Conservation (phyloP, 371 early-diverging fungal genomes). For the Sporodiniella umbellata region DNA sequence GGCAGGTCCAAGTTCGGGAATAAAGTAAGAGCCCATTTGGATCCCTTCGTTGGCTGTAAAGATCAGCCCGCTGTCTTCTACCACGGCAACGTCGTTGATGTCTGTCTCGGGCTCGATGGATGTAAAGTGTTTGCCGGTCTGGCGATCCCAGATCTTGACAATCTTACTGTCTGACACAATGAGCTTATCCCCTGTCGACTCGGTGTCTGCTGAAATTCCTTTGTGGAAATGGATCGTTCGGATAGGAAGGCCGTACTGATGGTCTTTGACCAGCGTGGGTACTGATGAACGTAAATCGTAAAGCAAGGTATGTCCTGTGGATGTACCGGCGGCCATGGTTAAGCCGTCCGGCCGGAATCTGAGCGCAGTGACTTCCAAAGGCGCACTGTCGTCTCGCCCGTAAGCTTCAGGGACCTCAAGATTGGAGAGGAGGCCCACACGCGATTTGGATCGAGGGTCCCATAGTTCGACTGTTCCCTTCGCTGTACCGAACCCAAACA, state of each 20-base stretch:
- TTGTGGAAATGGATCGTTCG: conserved; percentile 84
- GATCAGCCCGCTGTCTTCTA: conserved; percentile 85
- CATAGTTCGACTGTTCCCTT: conserved; percentile 92
- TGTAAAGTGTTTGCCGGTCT: conserved; percentile 80
- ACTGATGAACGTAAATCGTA: conserved; percentile 91
- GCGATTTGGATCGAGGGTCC: conserved; percentile 81
- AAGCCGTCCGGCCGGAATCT: conserved; percentile 88
- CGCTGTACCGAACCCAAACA: conserved; percentile 88
- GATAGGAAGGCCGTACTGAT: conserved; percentile 97
- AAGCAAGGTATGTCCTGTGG: conserved; percentile 86
- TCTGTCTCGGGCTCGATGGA: conserved; percentile 88
- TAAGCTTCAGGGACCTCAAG: conserved; percentile 52
- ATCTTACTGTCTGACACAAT: conserved; percentile 89
- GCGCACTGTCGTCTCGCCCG: conserved; percentile 33
- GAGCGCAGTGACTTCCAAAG: conserved; percentile 66
- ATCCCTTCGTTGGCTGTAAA: conserved; percentile 94
- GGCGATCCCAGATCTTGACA: conserved; percentile 91
- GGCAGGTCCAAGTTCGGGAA: conserved; percentile 92
- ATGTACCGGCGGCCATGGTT: conserved; percentile 86
- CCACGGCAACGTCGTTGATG: conserved; percentile 91
- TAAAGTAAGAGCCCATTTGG: conserved; percentile 92
- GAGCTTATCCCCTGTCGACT: conserved; percentile 61
- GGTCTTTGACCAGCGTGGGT: conserved; percentile 89
- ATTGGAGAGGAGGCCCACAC: conserved; percentile 65
- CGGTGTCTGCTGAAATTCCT: conserved; percentile 40